Evolutionary conservation across 345 rosid genomes (phyloP).

Genomic region (Citrus cavaleriei): DNA sequence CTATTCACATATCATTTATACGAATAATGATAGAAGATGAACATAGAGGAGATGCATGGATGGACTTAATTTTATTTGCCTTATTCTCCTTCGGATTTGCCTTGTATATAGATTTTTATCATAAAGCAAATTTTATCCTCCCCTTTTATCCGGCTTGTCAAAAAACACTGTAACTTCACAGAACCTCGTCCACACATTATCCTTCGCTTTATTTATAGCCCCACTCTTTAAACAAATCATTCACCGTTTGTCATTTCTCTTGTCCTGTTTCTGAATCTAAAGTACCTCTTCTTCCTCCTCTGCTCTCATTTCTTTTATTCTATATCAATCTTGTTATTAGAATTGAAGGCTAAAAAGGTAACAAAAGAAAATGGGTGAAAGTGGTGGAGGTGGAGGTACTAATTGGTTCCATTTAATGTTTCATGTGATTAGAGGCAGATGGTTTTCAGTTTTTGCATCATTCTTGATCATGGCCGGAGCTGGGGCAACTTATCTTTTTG

Average conservation of each 20-base stretch:
- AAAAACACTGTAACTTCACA: background rate
- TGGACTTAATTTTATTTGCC: background rate
- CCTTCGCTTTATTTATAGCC: background rate
- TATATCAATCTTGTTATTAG: background rate
- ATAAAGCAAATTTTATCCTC: no score
- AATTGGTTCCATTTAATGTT: constrained; percentile 35
- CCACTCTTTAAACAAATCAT: background rate
- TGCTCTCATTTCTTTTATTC: background rate
- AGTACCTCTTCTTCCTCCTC: background rate
- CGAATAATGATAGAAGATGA: background rate
- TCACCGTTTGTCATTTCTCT: background rate
- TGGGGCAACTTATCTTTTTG: constrained; percentile 82
- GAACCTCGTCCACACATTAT: background rate
- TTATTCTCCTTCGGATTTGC: no score
- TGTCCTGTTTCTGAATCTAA: no score
- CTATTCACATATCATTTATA: background rate
- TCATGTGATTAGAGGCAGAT: constrained; percentile 58
- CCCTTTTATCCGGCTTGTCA: background rate
- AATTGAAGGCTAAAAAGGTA: background rate
- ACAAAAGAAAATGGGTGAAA: background rate
- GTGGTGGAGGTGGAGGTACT: background rate
- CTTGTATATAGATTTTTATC: no score
- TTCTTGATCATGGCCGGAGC: constrained; percentile 90
- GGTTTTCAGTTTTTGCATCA: constrained; percentile 89
- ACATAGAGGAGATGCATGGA: background rate